A percentile compares a stretch with the other conserved stretches of the same genome.
These are phyloP conservation scores for Globisporangium polare DNA, from an alignment of 352 stramenopile species.

Conservation along the genomic window DNA sequence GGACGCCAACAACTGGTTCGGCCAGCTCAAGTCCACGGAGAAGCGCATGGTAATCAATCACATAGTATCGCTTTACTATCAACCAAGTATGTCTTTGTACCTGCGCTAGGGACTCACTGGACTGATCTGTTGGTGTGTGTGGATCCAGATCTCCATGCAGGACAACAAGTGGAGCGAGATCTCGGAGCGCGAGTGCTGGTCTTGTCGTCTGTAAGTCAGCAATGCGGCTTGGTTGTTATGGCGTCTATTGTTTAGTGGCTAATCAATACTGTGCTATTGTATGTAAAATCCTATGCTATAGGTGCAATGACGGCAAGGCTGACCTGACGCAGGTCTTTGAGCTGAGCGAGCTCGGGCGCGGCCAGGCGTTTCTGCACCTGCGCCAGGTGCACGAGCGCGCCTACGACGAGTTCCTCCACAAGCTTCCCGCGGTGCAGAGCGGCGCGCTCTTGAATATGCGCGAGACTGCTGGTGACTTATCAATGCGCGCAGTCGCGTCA, in stretches of 20 bases:
- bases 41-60: slow-evolving; percentile 57
- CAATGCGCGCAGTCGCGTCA: neutral
- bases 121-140: neutral
- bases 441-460: slow-evolving; percentile 7
- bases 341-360: slow-evolving; percentile 48
- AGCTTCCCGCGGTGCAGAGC: slow-evolving; percentile 28
- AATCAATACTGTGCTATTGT: neutral
- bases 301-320: slow-evolving; percentile 51
- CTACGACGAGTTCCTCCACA: slow-evolving; percentile 52
- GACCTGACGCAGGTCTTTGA: slow-evolving; percentile 68
- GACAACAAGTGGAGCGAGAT: slow-evolving; percentile 86
- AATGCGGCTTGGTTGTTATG: neutral
- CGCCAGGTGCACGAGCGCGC: slow-evolving; percentile 50
- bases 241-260: neutral
- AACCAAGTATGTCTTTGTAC: no score
- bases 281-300: slow-evolving; percentile 16
- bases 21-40: slow-evolving; percentile 80
- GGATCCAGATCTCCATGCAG: slow-evolving; percentile 71
- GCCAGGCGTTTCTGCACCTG: slow-evolving; percentile 61
- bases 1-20: slow-evolving; percentile 68
- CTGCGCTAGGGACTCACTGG: no score
- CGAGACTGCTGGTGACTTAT: neutral
- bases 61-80: neutral
- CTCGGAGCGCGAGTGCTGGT: slow-evolving; percentile 69
- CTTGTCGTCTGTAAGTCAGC: slow-evolving; percentile 44